phyloP scores from a whole-genome alignment of 164 flowering plant species.

The Litsea cubeba region DNA sequence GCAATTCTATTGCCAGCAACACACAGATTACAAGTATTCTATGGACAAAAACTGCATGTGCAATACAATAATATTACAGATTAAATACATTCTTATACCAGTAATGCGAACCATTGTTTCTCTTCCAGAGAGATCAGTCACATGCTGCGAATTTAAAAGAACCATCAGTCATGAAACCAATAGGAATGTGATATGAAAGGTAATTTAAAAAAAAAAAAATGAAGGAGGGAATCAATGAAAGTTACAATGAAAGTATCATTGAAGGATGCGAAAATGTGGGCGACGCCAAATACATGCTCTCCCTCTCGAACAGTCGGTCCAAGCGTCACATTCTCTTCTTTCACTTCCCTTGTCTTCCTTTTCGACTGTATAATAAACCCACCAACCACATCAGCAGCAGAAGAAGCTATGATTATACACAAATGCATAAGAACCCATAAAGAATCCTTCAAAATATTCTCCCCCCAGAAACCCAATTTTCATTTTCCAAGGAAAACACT shows the following conservation, averaged over 20 bases:
- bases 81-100: conserved; percentile 27
- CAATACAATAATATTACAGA: not conserved
- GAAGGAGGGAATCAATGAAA: conserved; percentile 1
- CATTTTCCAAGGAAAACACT: too few relatives aligned
- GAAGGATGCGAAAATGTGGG: conserved; percentile 82
- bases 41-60: not conserved
- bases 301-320: conserved; percentile 74
- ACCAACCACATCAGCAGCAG: not conserved
- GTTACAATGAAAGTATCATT: conserved; percentile 87
- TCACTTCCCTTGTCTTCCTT: conserved; percentile 65
- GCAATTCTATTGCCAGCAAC: not conserved
- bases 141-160: conserved; percentile 54
- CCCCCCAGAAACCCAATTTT: too few relatives aligned
- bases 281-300: conserved; percentile 83
- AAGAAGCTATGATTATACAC: too few relatives aligned
- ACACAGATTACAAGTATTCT: too few relatives aligned
- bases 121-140: conserved; percentile 80
- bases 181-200: not conserved
- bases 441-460: too few relatives aligned
- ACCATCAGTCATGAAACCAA: not conserved
- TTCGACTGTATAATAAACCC: conserved; percentile 25
- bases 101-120: conserved; percentile 85
- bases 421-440: too few relatives aligned
- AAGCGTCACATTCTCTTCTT: conserved; percentile 68
- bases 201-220: not conserved